Base-by-base conservation (phyloP, 345 rosid genomes). In the Acer yangbiense region DNA sequence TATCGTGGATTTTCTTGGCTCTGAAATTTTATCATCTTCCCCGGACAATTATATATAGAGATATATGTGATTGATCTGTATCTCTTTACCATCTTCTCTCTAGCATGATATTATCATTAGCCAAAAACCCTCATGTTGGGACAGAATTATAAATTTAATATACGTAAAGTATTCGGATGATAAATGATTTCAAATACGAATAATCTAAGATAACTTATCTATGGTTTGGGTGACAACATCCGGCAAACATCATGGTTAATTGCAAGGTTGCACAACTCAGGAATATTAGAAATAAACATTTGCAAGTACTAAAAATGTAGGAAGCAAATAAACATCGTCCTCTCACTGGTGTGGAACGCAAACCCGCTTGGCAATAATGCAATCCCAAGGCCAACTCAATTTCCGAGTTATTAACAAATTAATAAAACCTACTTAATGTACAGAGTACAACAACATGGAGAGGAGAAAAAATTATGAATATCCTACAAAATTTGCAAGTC, bases 401-500 rank as follows among this genome's bases (percentile, higher is more conserved):
- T 52, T 75, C 48, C 13, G 29, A 76, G 39, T 76, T 71, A 77
- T 9, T 48, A 77, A 32, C 58, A 75, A 67, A 35, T 39, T 48
- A n/a, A 46, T 21, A 29, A 27, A 8, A 11, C 9, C 50, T 23
- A 70, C 18, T 61, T 77, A 84, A 80, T 86, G 82, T 79, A 84
- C 86, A 80, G 29, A 23, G 75, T 68, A 82, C 83, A 79, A 68
- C 58, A 68, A 55, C 52, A 50, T 8, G 18, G 17, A 21, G 35
- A 44, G 2, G 69, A 60, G 11, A 57, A 2, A 10, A 64, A 57
- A 61, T 43, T 7, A 43, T 11, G 3, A 68, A 64, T 9, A 70
- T 71, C 66, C 72, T 32, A 75, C 86, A 85, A 84, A 81, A 83
- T 68, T 77, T 54, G n/a, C 4, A 3, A 20, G 10, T 68, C 75